Base-by-base conservation (phyloP, 495 filamentous ascomycete genomes). In the Schizothecium vesticola region DNA sequence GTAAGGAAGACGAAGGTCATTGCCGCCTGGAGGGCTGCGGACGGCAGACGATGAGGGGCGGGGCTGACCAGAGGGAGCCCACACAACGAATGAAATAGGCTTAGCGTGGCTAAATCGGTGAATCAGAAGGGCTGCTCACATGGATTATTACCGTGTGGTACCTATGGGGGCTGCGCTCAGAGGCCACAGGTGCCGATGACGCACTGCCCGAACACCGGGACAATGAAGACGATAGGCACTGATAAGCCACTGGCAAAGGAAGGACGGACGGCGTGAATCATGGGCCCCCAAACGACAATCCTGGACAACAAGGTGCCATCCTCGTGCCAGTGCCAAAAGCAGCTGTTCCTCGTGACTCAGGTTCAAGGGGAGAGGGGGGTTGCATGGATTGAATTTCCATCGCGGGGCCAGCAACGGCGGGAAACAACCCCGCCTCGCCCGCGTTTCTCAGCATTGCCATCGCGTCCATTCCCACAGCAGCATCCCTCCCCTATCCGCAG, bases 91-190 rank as follows among this genome's bases (percentile, higher is more conserved):
- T 10, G 9, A 10, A 28, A 71, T 67, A 5, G 67, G 72, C 13
- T 61, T 73, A 66, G 69, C 62, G 57, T 16, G 12, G 11, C 28
- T n/a, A 31, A 56, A 55, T 69, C 61, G 71, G 71, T 75, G 73
- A 74, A 74, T 74, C 71, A 75, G 65, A 67, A 67, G 73, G 73
- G n/a, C 56, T 63, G 74, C 66, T 73, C 74, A 75, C 74, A 75
- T 76, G 74, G 70, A 36, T 25, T 55, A 9, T 43, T 36, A 24
- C 21, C 12, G 56, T 23, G 29, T 8, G 28, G 33, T 43, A 43
- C 33, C 33, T 11, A 56, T 11, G 3, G 25, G 22, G 62, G 28
- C 63, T 22, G 36, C 4, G 12, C 63, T 71, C 66, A 63, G 63
- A 56, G 67, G 63, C 29, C 60, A 69, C 21, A 24, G 36, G 64